Base-by-base conservation (phyloP, 768 basidiomycete species). In the Tylopilus plumbeoviolaceoides region DNA sequence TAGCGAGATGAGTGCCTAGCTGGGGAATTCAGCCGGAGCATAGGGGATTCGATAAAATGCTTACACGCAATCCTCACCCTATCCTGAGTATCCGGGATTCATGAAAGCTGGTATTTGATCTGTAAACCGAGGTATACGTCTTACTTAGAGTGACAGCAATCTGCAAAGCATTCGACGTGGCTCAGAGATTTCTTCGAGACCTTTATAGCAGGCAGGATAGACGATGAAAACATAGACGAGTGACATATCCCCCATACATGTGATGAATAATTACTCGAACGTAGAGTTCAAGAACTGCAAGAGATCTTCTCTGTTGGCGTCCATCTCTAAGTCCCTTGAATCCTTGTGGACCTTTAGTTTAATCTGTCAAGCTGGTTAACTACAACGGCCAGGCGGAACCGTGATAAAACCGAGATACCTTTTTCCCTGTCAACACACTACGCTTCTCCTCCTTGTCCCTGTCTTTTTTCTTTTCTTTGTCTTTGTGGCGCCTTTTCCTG, bases 341-440 rank as follows among this genome's bases (percentile, higher is more conserved):
- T 81, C 80, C 60, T 80, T 82, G 71, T 79, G 80, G 12, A 84
- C 78, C 63, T 82, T 84, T 39, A 84, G 64, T 63, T 84, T 84
- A 44, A 84, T 84, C 83, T 84, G 52, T 18, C 21, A 40, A 20
- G 7, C 40, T 3, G 4, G 2, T 56, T 4, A 48, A 27, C 38
- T 15, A 40, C 4, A 28, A 20, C 17, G 33, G 0, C 52, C 39
- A 3, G 17, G 4, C 3, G 2, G 7, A 12, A n/a, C 0, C 12
- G 6, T 15, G 4, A 14, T 2, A 9, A n/a, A 14, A 11, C 30
- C 3, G 17, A 7, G 51, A 47, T 23, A 79, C 82, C 79, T 82
- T 84, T 61, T 83, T 83, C 1, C 82, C 83, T 4, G 83, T 85
- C 54, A 84, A 58, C 27, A 81, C 70, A 57, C 82, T 84, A 20